Base-by-base conservation (phyloP, 257 asterid species). In the Avicennia marina region DNA sequence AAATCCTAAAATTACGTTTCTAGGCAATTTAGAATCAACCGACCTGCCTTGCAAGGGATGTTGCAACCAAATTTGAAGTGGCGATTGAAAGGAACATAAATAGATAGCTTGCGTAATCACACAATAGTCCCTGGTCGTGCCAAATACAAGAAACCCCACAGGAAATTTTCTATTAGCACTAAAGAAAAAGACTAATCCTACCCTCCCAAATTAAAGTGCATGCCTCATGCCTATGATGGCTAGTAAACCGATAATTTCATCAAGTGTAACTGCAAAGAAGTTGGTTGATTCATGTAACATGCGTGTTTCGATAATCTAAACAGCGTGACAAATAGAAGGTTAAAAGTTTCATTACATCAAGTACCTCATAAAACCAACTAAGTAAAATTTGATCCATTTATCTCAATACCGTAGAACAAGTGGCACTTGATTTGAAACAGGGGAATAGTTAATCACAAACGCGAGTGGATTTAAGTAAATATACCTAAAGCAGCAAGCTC, bases 51-150 rank as follows among this genome's bases (percentile, higher is more conserved):
- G 95, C 93, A 65, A 91, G 88, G 57, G 95, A 66, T 44, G 90
- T 85, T 52, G 98, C 98, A 55, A 91, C 96, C 77, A 88, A 70
- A 81, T 91, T 91, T 42, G 98, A 91, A 60, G 96, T 91, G 58
- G 95, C 95, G 70, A 88, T 83, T 12, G 96, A 85, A 25, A 91
- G 96, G 72, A 91, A 91, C 96, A 88, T 91, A 65, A 91, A 91
- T 64, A 72, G 77, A 48, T 88, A 88, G 66, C 96, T 78, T 4
- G 93, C 72, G 63, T 91, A 58, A 54, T 91, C 95, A 59, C 95
- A 83, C 48, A 91, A 81, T 63, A 91, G 98, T 91, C 48, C 96
- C 98, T 0, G 96, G 95, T 4, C 96, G 96, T 87, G 87, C 65
- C 62, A 78, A 34, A 59, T 4, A 19, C 17, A 36, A n/a, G 27